These are phyloP conservation scores for Candida caryicola DNA, from an alignment of 805 yeast species.

Conservation along the genomic window DNA sequence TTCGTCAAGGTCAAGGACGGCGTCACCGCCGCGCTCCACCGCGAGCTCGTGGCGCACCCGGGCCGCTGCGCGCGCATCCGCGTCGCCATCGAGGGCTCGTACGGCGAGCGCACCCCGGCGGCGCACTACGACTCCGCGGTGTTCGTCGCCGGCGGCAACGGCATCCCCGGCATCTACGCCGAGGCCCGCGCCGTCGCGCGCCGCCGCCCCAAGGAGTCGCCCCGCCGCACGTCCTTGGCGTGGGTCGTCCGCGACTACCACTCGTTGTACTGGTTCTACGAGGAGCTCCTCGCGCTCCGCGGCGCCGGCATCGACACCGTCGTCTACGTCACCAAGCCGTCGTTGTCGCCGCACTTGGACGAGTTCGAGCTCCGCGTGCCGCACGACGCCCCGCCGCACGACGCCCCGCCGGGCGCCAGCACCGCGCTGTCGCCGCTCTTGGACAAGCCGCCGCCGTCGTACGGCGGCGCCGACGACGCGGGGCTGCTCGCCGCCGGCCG, in stretches of 20 bases:
- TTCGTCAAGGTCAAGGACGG: slow-evolving; percentile 26
- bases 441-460: neutral
- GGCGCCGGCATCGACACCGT: slow-evolving; percentile 23
- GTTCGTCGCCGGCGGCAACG: slow-evolving; percentile 63
- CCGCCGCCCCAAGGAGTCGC: neutral
- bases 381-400: neutral
- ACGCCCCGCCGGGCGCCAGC: neutral
- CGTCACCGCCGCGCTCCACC: slow-evolving; percentile 30
- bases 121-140: slow-evolving; percentile 46
- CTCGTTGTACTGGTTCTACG: slow-evolving; percentile 49
- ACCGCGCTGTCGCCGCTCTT: neutral
- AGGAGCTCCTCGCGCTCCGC: slow-evolving; percentile 36
- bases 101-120: slow-evolving; percentile 50
- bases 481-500: neutral
- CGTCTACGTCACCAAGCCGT: neutral
- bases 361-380: neutral
- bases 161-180: slow-evolving; percentile 55
- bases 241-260: slow-evolving; percentile 63
- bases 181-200: slow-evolving; percentile 28
- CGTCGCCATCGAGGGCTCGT: slow-evolving; percentile 59
- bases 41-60: slow-evolving; percentile 26
- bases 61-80: slow-evolving; percentile 35
- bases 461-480: neutral
- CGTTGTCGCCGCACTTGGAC: neutral
- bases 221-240: slow-evolving; percentile 37